Conservation (phyloP, 192 early-diverging fungal genomes). For the Oehlia diaphana region DNA sequence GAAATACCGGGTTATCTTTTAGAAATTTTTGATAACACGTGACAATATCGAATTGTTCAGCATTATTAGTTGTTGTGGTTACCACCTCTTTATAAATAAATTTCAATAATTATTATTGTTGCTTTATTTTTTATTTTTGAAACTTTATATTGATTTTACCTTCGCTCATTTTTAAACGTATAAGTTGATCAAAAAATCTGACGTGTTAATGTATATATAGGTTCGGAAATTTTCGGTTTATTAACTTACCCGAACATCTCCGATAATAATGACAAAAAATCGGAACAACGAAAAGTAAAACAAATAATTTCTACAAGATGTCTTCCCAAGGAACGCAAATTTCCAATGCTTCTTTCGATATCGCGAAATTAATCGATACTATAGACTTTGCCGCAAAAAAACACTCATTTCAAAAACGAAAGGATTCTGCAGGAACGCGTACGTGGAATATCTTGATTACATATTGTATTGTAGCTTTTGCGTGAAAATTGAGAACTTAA, state of each 20-base stretch:
- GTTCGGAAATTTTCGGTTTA: no score
- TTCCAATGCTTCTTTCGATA: neutral
- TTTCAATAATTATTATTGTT: neutral
- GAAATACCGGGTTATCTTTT: conserved; percentile 33
- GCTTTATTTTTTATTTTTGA: neutral
- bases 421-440: conserved; percentile 50
- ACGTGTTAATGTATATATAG: no score
- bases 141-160: neutral
- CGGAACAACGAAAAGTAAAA: no score
- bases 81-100: neutral
- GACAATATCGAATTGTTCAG: conserved; percentile 40
- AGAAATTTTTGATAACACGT: conserved; percentile 39
- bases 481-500: neutral
- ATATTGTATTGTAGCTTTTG: neutral
- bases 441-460: neutral
- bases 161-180: neutral
- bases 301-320: neutral
- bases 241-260: no score
- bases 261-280: no score
- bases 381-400: conserved; percentile 56
- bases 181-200: neutral
- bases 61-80: neutral
- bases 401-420: conserved; percentile 54
- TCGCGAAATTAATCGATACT: conserved; percentile 30
- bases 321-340: neutral